These are phyloP conservation scores for Wickerhamiella lipophila DNA, from an alignment of 805 yeast genomes.

Conservation along the genomic window DNA sequence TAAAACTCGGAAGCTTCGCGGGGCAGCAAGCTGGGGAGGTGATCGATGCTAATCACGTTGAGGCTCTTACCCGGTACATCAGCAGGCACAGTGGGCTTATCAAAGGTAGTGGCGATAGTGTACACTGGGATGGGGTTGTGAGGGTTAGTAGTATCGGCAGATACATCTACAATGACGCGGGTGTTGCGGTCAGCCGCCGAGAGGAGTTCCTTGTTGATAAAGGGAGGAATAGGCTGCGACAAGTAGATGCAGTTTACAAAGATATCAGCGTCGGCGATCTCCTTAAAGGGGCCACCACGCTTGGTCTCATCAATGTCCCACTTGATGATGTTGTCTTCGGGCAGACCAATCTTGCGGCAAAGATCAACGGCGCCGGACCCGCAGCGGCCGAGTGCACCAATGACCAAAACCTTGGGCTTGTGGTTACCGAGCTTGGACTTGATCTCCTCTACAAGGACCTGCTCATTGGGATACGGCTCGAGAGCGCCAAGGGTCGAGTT, in stretches of 20 bases:
- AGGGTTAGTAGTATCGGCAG: constrained; percentile 97
- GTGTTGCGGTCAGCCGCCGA: constrained; percentile 56
- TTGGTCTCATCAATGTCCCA: constrained; percentile 98
- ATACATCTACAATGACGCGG: constrained; percentile 90
- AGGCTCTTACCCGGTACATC: constrained; percentile 72
- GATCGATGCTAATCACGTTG: constrained; percentile 91
- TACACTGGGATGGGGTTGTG: constrained; percentile 97
- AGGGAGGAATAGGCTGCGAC: constrained; percentile 88
- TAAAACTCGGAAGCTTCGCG: constrained; percentile 94
- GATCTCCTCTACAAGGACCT: constrained; percentile 58
- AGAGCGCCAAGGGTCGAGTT: constrained; percentile 63
- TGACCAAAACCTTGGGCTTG: constrained; percentile 66
- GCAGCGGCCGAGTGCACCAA: constrained; percentile 98
- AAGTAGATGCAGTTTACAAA: constrained; percentile 94
- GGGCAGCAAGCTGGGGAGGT: constrained; percentile 87
- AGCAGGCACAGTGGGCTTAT: constrained; percentile 79
- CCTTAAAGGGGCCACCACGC: constrained; percentile 92
- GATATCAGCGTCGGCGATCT: constrained; percentile 74
- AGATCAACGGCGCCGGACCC: constrained; percentile 94
- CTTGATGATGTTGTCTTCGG: constrained; percentile 66
- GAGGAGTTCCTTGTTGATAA: constrained; percentile 56
- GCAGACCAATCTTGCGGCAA: constrained; percentile 71
- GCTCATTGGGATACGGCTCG: constrained; percentile 71
- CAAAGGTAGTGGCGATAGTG: constrained; percentile 76
- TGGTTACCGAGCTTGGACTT: constrained; percentile 44